Percentiles rank a stretch among this genome's conserved stretches.
Conservation (phyloP, 1,139 yeast species). For the Zygoascus sp. region DNA sequence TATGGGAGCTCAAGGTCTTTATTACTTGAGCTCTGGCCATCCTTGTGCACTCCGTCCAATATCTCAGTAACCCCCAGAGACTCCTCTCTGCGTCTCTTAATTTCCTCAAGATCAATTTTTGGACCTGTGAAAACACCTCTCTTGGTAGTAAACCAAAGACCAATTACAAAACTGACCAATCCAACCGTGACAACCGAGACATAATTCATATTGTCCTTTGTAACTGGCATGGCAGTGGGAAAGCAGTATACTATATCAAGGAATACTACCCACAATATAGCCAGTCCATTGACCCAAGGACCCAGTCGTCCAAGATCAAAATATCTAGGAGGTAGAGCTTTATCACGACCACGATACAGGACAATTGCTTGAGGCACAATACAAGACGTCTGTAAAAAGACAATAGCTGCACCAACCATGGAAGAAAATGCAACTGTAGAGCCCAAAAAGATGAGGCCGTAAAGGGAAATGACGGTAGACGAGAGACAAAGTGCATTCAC, state of each 20-base stretch:
- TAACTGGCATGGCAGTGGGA: constrained; percentile 69
- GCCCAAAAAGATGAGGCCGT: constrained; percentile 12
- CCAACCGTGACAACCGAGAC: constrained; percentile 48
- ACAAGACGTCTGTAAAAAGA: constrained; percentile 10
- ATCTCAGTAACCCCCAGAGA: constrained; percentile 6
- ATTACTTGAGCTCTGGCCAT: background rate
- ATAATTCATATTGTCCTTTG: constrained; percentile 66
- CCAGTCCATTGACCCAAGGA: constrained; percentile 48
- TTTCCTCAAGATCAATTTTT: constrained; percentile 8
- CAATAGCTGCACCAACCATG: constrained; percentile 12
- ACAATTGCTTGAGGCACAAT: constrained; percentile 9
- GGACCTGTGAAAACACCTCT: constrained; percentile 10
- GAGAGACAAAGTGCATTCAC: constrained; percentile 10
- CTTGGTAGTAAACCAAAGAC: constrained; percentile 14
- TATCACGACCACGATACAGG: constrained; percentile 9
- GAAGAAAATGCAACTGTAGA: constrained; percentile 12
- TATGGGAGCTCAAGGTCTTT: background rate
- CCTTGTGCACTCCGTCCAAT: background rate
- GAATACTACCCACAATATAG: constrained; percentile 61
- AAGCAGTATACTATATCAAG: constrained; percentile 61
- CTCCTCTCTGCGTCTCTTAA: constrained; percentile 6
- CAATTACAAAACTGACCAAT: constrained; percentile 11
- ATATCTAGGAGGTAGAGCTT: constrained; percentile 8
- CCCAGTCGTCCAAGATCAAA: constrained; percentile 65
- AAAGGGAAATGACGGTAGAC: constrained; percentile 3